Evolutionary conservation across 2,329 filamentous ascomycete genomes (phyloP).

Genomic region (Xylaria hypoxylon): DNA sequence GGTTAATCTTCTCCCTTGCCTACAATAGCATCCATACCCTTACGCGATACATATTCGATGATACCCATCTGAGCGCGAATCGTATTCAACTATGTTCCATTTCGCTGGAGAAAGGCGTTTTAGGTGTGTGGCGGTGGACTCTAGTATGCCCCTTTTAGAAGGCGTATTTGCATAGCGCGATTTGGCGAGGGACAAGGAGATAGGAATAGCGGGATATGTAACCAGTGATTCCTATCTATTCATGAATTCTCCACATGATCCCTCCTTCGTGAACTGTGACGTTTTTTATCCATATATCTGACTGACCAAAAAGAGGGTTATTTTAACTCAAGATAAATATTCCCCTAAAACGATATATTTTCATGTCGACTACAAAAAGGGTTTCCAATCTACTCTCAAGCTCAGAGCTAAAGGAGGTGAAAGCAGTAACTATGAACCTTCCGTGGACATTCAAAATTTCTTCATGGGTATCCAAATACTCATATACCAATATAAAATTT

Average conservation of each 20-base stretch:
- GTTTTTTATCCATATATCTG: background rate
- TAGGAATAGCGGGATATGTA: background rate
- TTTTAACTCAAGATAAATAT: background rate
- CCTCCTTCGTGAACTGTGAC: background rate
- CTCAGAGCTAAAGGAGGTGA: background rate
- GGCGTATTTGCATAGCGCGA: background rate
- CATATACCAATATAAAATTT: background rate
- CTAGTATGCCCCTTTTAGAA: background rate
- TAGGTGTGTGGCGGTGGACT: background rate
- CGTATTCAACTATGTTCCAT: background rate
- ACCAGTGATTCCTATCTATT: background rate
- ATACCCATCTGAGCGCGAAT: conserved; percentile 19
- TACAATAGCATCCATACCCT: conserved; percentile 9
- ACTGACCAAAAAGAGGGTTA: background rate
- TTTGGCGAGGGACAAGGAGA: background rate
- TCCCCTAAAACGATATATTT: background rate
- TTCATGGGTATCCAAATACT: background rate
- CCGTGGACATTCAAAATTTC: background rate
- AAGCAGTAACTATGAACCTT: background rate
- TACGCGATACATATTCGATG: conserved; percentile 18
- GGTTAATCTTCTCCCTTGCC: background rate
- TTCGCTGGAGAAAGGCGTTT: background rate
- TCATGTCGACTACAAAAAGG: background rate
- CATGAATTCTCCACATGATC: background rate
- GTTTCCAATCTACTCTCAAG: background rate